Evolutionary conservation across 1,284 basidiomycete genomes (phyloP).

Genomic region (Sporisorium graminicola): DNA sequence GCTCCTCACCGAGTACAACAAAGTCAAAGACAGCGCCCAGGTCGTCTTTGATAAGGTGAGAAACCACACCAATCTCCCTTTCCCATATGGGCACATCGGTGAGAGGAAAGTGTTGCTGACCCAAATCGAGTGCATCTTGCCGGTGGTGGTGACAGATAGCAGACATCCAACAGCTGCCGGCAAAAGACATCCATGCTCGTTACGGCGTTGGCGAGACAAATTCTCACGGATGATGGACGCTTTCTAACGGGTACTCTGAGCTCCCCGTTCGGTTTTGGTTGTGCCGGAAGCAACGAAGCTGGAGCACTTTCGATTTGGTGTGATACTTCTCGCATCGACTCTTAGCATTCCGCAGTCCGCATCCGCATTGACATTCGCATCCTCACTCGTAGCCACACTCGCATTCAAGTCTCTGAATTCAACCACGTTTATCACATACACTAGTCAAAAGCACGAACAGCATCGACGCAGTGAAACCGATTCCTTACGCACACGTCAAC

Average conservation of each 20-base stretch:
- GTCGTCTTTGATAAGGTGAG: constrained; percentile 43
- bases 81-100: too few relatives aligned
- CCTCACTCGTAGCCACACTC: not conserved
- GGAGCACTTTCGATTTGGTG: too few relatives aligned
- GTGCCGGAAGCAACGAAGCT: too few relatives aligned
- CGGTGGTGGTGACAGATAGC: constrained; percentile 21
- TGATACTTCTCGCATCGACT: not conserved
- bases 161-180: constrained; percentile 40
- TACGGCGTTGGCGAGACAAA: constrained; percentile 28
- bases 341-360: not conserved
- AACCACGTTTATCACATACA: not conserved
- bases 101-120: not conserved
- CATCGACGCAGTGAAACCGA: too few relatives aligned
- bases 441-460: not conserved
- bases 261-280: too few relatives aligned
- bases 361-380: not conserved
- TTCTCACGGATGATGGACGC: not conserved
- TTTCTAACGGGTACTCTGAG: not conserved
- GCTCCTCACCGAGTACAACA: constrained; percentile 41
- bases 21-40: constrained; percentile 43
- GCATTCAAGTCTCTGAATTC: not conserved
- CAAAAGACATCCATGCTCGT: constrained; percentile 25
- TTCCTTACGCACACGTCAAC: not conserved
- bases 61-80: not conserved
- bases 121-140: too few relatives aligned